These are phyloP conservation scores for Boletus rex-veris DNA, from an alignment of 768 basidiomycete species.

Conservation along the genomic window DNA sequence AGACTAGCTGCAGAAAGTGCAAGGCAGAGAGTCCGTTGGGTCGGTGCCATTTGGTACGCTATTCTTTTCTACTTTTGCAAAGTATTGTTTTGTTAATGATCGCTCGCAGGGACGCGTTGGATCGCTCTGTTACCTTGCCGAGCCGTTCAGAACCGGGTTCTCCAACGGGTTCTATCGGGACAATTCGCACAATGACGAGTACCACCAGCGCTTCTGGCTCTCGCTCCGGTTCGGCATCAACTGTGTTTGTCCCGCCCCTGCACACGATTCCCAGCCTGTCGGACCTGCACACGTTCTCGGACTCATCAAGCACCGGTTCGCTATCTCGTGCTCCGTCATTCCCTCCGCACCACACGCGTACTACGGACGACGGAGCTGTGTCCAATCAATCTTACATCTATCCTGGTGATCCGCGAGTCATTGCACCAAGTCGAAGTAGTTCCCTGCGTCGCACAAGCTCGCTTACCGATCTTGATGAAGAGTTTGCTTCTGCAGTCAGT, in stretches of 20 bases:
- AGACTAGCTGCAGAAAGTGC: slow-evolving; percentile 86
- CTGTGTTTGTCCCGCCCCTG: slow-evolving; percentile 76
- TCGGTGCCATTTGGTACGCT: slow-evolving; percentile 80
- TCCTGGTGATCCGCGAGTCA: slow-evolving; percentile 69
- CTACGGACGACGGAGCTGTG: slow-evolving; percentile 72
- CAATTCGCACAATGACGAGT: slow-evolving; percentile 55
- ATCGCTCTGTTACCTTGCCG: slow-evolving; percentile 55
- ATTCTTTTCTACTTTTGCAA: neutral
- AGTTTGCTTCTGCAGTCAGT: slow-evolving; percentile 44
- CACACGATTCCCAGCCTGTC: slow-evolving; percentile 67
- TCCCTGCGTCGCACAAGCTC: slow-evolving; percentile 65
- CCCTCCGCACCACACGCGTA: slow-evolving; percentile 58
- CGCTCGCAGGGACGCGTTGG: slow-evolving; percentile 67
- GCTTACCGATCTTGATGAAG: slow-evolving; percentile 70
- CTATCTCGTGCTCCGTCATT: slow-evolving; percentile 46
- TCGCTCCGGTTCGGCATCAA: slow-evolving; percentile 59
- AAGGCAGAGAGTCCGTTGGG: slow-evolving; percentile 85
- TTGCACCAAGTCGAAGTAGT: slow-evolving; percentile 62
- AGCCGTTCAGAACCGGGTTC: slow-evolving; percentile 42
- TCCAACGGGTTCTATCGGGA: slow-evolving; percentile 60
- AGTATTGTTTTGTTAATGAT: neutral
- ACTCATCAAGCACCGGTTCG: slow-evolving; percentile 36
- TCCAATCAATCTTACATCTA: slow-evolving; percentile 64
- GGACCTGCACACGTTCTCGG: slow-evolving; percentile 51
- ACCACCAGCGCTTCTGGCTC: slow-evolving; percentile 39